Evolutionary conservation across 768 basidiomycete species (phyloP), one percentile per base, ranked within the genome.

Genomic region (Boletus bicolor): DNA sequence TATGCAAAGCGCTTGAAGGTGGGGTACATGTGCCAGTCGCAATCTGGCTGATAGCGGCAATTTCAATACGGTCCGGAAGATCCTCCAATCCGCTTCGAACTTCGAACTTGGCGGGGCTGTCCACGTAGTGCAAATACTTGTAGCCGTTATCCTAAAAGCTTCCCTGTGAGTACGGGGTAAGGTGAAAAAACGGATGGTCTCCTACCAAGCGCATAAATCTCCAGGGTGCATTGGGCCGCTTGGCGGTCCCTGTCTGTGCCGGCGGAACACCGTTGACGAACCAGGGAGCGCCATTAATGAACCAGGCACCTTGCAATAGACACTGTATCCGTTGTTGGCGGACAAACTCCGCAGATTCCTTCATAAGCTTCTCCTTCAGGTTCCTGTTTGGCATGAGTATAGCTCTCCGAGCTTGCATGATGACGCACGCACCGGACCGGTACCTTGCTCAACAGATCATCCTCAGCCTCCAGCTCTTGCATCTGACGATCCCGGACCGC

Each of bases 331-430:
- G 80, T 71, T 97, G 93, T 67, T 89, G 86, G 41, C 87, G 80
- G 21, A 97, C 89, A 64, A 94, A 95, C 65, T 93, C 91, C 60
- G 83, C 91, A 14, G 91, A 93, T 68, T 97, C 93, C 65, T 85
- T 91, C 77, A 90, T 90, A 21, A 97, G 76, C 61, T 91, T 91
- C 42, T 84, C 85, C 19, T 91, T 84, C 43, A 97, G 75, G 68
- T 90, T 93, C 52, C 92, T 94, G 63, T n/a, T 53, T 43, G 19
- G 43, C 28, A 52, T 64, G 50, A 61, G 44, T 42, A 50, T 35
- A 30, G 51, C 10, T 12, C 26, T 49, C 36, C 11, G 26, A 54
- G 28, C 38, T 42, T 12, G 35, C 37, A 45, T 19, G 28, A 39
- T 53, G 24, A 55, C 41, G 21, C 44, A 38, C 86, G 48, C 58